These are phyloP conservation scores for Carpinus fangiana DNA, from an alignment of 306 rosid genomes.

Conservation along the genomic window DNA sequence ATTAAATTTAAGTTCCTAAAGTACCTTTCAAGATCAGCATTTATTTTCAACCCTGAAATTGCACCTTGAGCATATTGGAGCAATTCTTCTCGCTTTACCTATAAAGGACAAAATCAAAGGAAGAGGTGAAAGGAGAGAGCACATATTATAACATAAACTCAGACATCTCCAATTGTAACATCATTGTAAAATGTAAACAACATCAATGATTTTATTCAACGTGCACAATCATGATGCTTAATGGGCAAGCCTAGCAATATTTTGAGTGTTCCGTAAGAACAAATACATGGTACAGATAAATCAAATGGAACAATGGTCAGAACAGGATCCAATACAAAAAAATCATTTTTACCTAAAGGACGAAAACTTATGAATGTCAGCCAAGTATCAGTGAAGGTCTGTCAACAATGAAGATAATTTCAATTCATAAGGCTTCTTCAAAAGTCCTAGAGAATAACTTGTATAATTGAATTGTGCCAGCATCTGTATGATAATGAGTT, in stretches of 20 bases:
- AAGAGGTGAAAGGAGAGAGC: slow-evolving; percentile 10
- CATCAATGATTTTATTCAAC: not conserved
- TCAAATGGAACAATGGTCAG: not conserved
- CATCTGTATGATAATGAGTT: slow-evolving; percentile 14
- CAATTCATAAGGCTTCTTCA: not conserved
- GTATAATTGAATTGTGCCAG: slow-evolving; percentile 12
- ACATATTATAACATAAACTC: slow-evolving; percentile 6
- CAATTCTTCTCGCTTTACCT: slow-evolving; percentile 89
- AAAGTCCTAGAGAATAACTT: not conserved
- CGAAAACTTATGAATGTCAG: not conserved
- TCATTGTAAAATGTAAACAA: slow-evolving; percentile 20
- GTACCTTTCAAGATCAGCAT: slow-evolving; percentile 85
- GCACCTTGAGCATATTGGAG: slow-evolving; percentile 84
- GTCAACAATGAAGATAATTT: not conserved
- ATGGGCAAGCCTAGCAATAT: not conserved
- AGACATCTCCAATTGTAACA: slow-evolving; percentile 5
- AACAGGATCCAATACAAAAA: not conserved
- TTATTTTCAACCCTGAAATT: slow-evolving; percentile 74
- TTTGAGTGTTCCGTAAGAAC: not conserved
- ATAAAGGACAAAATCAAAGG: slow-evolving; percentile 20
- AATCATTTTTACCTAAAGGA: not conserved
- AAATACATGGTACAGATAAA: not conserved
- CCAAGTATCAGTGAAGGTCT: not conserved
- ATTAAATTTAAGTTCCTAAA: slow-evolving; percentile 26
- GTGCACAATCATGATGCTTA: not conserved